A percentile compares a stretch with the other conserved stretches of the same genome.
phyloP scores from a whole-genome alignment of 306 rosid species.

The Cicer cuneatum region DNA sequence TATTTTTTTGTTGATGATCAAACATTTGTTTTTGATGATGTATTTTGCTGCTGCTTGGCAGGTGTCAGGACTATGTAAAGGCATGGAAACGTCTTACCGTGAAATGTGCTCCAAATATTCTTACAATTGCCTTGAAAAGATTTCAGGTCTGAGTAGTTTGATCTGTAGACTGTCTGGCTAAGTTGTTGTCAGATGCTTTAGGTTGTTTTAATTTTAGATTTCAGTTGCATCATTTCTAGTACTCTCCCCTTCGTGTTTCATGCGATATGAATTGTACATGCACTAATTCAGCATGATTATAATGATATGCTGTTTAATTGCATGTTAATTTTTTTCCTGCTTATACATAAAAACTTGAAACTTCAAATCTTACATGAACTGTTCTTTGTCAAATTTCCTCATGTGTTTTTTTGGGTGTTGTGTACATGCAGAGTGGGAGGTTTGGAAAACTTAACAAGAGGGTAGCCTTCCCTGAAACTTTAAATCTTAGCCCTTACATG shows the following conservation, averaged over 20 bases:
- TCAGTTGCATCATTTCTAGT: not conserved
- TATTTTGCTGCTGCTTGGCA: slow-evolving; percentile 51
- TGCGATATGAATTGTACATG: slow-evolving; percentile 13
- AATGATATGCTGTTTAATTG: not conserved
- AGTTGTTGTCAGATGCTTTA: slow-evolving; percentile 36
- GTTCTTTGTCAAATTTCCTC: slow-evolving; percentile 16
- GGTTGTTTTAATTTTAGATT: slow-evolving; percentile 14
- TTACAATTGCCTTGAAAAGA: slow-evolving; percentile 95
- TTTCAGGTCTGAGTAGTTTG: slow-evolving; percentile 76
- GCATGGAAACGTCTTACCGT: slow-evolving; percentile 90
- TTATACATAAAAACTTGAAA: slow-evolving; percentile 25
- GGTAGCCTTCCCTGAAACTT: slow-evolving; percentile 83
- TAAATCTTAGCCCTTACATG: slow-evolving; percentile 87
- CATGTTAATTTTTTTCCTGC: not conserved
- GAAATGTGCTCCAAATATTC: slow-evolving; percentile 85
- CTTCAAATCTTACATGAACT: slow-evolving; percentile 8
- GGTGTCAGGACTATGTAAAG: slow-evolving; percentile 98
- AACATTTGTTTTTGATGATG: slow-evolving; percentile 35
- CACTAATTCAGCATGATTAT: slow-evolving; percentile 3
- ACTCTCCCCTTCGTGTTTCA: slow-evolving; percentile 21
- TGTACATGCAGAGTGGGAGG: slow-evolving; percentile 78
- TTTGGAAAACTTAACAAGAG: slow-evolving; percentile 96
- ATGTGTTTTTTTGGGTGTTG: slow-evolving; percentile 5
- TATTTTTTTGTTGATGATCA: slow-evolving; percentile 12
- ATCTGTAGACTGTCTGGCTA: slow-evolving; percentile 24